Conservation (phyloP, 2,329 filamentous ascomycete species). For the Cordyceps javanica region DNA sequence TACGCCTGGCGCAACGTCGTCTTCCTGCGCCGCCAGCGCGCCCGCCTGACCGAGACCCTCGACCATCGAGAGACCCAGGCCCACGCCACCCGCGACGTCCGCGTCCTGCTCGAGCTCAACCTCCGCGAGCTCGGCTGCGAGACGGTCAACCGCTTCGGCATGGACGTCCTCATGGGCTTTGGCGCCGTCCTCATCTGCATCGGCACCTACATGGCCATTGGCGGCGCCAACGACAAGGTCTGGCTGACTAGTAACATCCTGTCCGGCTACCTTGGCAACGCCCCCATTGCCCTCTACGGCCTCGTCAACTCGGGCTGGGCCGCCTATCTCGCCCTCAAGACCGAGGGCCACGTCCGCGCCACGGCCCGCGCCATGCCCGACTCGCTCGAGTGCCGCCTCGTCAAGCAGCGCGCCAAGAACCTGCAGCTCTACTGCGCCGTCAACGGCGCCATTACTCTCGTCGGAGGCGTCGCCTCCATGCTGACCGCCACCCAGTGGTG, state of each 20-base stretch:
- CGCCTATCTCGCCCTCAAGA: conserved; percentile 33
- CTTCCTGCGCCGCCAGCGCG: conserved; percentile 37
- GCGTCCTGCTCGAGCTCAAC: conserved; percentile 37
- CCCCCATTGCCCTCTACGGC: conserved; percentile 42
- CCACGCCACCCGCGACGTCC: conserved; percentile 20
- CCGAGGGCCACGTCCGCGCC: conserved; percentile 30
- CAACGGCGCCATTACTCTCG: conserved; percentile 38
- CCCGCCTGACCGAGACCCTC: conserved; percentile 22
- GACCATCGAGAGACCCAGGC: conserved; percentile 4
- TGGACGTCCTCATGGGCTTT: conserved; percentile 45
- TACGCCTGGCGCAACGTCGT: conserved; percentile 40
- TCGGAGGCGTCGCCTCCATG: conserved; percentile 44
- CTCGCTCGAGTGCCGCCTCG: conserved; percentile 20
- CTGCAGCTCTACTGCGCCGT: conserved; percentile 38
- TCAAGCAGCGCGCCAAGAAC: conserved; percentile 31
- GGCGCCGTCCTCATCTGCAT: conserved; percentile 43
- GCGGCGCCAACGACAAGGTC: conserved; percentile 35
- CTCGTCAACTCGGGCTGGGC: conserved; percentile 45
- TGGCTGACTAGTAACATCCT: conserved; percentile 45
- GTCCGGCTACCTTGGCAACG: conserved; percentile 50
- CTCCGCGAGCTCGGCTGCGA: conserved; percentile 45
- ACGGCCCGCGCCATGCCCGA: conserved; percentile 21
- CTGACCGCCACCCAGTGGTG: conserved; percentile 45
- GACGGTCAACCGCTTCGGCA: conserved; percentile 41
- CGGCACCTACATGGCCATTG: conserved; percentile 49